These are phyloP conservation scores for Exophiala alcalophila DNA, from an alignment of 2,329 filamentous ascomycete species.

Conservation along the genomic window DNA sequence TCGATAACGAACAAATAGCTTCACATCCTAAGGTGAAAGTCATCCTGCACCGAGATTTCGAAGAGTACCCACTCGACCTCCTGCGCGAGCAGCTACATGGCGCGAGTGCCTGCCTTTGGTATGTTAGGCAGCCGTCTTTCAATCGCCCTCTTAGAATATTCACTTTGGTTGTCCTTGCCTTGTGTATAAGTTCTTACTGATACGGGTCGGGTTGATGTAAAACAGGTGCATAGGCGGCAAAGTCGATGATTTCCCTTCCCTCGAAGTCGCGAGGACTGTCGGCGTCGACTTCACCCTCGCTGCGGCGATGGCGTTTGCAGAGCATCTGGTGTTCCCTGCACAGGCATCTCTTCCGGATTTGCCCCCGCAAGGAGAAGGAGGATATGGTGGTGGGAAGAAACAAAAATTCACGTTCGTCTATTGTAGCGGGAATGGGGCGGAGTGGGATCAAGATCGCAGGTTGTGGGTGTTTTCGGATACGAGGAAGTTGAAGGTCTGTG, in stretches of 20 bases:
- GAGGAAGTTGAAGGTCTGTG: constrained; percentile 15
- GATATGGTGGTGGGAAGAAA: no score
- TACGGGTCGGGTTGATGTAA: no score
- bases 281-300: constrained; percentile 8
- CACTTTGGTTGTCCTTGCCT: not conserved
- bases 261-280: constrained; percentile 9
- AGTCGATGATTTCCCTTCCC: constrained; percentile 3
- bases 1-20: constrained; percentile 2
- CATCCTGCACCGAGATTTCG: constrained; percentile 14
- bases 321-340: not conserved
- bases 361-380: no score
- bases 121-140: no score
- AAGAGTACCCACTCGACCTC: constrained; percentile 5
- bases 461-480: constrained; percentile 10
- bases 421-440: constrained; percentile 12
- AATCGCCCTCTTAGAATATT: no score
- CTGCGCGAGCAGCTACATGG: constrained; percentile 8
- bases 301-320: constrained; percentile 11
- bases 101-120: constrained; percentile 11
- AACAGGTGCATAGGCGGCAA: constrained; percentile 13
- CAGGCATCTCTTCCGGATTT: no score
- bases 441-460: constrained; percentile 8
- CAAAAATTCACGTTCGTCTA: constrained; percentile 15
- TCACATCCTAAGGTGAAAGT: constrained; percentile 10
- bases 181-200: not conserved